Percentiles rank a stretch among this genome's conserved stretches.
These are phyloP conservation scores for Sporisorium scitamineum DNA, from an alignment of 1,284 basidiomycete genomes.

Conservation along the genomic window DNA sequence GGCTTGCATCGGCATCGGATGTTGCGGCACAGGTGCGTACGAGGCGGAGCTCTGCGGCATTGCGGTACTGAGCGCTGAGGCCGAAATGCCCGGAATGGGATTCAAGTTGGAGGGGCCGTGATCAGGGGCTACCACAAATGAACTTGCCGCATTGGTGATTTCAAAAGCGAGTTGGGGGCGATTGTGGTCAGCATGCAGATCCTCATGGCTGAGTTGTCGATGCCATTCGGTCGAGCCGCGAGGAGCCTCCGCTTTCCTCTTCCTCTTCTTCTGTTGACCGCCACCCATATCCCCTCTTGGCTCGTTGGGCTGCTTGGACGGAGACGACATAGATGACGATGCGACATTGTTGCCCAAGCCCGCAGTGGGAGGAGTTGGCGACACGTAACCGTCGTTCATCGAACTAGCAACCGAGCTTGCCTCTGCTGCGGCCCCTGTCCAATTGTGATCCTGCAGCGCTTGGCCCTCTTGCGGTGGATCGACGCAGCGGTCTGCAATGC, in stretches of 20 bases:
- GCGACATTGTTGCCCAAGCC: background rate
- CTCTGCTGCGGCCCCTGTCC: background rate
- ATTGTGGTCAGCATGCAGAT: background rate
- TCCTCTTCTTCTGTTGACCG: conserved; percentile 21
- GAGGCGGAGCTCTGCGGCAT: conserved; percentile 8
- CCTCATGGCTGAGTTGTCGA: background rate
- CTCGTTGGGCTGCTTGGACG: background rate
- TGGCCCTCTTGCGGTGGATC: conserved; percentile 32
- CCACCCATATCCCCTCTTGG: background rate
- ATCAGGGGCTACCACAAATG: conserved; percentile 4
- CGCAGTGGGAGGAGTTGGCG: conserved; percentile 5
- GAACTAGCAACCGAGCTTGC: conserved; percentile 8
- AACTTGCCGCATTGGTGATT: conserved; percentile 1
- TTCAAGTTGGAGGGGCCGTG: background rate
- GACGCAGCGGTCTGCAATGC: conserved; percentile 45
- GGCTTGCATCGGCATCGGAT: conserved; percentile 8
- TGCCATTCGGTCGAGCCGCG: background rate
- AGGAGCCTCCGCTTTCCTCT: conserved; percentile 9
- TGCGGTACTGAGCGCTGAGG: conserved; percentile 11
- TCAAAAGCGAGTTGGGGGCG: background rate
- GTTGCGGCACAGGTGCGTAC: background rate
- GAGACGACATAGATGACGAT: conserved; percentile 1
- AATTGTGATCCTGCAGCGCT: conserved; percentile 6
- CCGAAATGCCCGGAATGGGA: background rate
- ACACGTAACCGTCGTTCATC: conserved; percentile 9